phyloP scores from a whole-genome alignment of 768 basidiomycete species.

The Tricholoma hemisulphureum region DNA sequence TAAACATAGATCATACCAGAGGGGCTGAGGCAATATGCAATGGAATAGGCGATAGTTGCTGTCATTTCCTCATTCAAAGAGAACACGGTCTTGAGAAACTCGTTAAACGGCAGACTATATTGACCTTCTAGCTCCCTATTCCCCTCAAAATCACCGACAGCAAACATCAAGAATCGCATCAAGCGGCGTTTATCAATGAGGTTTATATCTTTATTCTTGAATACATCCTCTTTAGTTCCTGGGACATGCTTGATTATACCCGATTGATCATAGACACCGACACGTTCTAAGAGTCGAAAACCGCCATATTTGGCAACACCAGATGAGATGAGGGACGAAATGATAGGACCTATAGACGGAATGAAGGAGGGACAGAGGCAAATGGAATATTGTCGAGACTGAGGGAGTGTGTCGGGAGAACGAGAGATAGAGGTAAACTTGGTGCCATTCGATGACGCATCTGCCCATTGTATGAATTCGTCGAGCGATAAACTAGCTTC shows the following conservation, averaged over 20 bases:
- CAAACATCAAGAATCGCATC: conserved; percentile 89
- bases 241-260: conserved; percentile 66
- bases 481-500: conserved; percentile 81
- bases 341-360: conserved; percentile 73
- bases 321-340: conserved; percentile 74
- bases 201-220: conserved; percentile 75
- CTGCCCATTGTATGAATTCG: conserved; percentile 74
- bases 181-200: conserved; percentile 85
- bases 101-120: conserved; percentile 53
- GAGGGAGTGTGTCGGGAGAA: conserved; percentile 43
- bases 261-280: conserved; percentile 55
- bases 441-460: conserved; percentile 28
- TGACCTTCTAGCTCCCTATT: conserved; percentile 56
- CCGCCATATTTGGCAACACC: conserved; percentile 91
- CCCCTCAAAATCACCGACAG: conserved; percentile 70
- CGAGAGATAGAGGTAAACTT: conserved; percentile 45
- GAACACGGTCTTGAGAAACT: conserved; percentile 67
- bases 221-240: conserved; percentile 88
- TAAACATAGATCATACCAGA: conserved; percentile 42
- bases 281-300: conserved; percentile 76
- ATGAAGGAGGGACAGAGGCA: conserved; percentile 84
- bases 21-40: conserved; percentile 65
- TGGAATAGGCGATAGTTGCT: conserved; percentile 67
- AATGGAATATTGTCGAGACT: conserved; percentile 77
- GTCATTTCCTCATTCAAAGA: conserved; percentile 56